These are phyloP conservation scores for Penicillium glabrum DNA, from an alignment of 2,329 filamentous ascomycete genomes.

Conservation along the genomic window DNA sequence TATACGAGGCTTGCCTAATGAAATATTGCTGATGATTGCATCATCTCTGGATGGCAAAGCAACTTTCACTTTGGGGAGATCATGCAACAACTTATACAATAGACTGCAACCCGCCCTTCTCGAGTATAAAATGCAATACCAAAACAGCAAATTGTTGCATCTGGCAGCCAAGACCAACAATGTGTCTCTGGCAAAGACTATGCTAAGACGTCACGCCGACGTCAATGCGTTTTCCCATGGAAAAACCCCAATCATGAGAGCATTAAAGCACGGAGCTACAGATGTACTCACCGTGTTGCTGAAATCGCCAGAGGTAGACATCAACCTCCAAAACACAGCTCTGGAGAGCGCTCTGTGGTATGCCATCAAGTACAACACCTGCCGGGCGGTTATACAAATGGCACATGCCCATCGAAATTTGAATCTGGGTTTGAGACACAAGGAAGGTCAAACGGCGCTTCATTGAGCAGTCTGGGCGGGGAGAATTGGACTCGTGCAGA, in stretches of 20 bases:
- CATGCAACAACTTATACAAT: background rate
- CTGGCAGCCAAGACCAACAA: background rate
- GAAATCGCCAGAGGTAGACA: background rate
- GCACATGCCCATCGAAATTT: background rate
- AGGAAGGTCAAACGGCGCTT: background rate
- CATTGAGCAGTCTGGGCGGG: background rate
- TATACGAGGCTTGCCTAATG: background rate
- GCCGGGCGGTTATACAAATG: background rate
- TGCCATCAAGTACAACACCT: background rate
- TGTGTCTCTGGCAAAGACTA: background rate
- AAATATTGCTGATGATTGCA: background rate
- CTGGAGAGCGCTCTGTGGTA: slow-evolving; percentile 1
- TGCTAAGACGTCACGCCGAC: background rate
- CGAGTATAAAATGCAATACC: background rate
- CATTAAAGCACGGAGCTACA: background rate
- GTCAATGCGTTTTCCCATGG: background rate
- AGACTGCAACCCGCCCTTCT: background rate
- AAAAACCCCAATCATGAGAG: slow-evolving; percentile 1
- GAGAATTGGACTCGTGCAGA: background rate
- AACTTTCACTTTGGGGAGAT: background rate
- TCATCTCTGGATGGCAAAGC: background rate
- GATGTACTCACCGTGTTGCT: no score
- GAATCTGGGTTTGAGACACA: background rate
- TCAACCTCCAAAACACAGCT: background rate
- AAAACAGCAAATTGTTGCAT: background rate